Base-by-base conservation (phyloP, 306 rosid genomes). In the Geum urbanum region DNA sequence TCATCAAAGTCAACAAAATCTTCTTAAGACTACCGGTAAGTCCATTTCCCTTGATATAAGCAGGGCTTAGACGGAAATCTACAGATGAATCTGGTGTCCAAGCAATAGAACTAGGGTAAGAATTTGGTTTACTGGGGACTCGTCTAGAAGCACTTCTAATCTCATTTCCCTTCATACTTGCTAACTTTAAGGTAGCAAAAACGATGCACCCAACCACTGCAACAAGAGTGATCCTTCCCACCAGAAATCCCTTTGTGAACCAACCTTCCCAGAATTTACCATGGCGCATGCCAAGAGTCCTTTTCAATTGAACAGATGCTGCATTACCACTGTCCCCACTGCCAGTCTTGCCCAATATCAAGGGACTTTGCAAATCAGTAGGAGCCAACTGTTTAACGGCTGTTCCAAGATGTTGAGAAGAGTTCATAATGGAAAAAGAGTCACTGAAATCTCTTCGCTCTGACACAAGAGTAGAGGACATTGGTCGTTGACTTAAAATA, bases 331-430 rank as follows among this genome's bases (percentile, higher is more conserved):
- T 73, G 79, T 24, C 76, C 73, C 76, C 82, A 48, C 55, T 81
- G 41, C 80, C 84, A 65, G 75, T 83, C 79, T 82, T 91, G 22
- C 81, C 91, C 43, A 86, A 73, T 70, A 85, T 77, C 68, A 87
- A 72, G 1, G 97, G 86, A 80, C 80, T 89, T 71, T 80, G 91
- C 75, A 84, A 66, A 79, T 86, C 91, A 71, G 84, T 84, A 50
- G 95, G 92, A 76, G 97, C 71, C 76, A 94, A 86, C 84, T 87
- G 92, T 86, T 89, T 89, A 63, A 95, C 87, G 57, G 96, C 86
- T 44, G 84, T 81, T 54, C 96, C 97, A 59, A 86, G 67, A 83
- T 78, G 79, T 62, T 82, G 81, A 70, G 92, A 85, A 78, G 96
- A 77, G 77, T 79, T 88, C 74, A 77, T 62, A 74, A 74, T 79